Evolutionary conservation across 2,329 filamentous ascomycete genomes (phyloP), one percentile per base, ranked within the genome.

Genomic region (Pseudophaeomoniella oleicola): DNA sequence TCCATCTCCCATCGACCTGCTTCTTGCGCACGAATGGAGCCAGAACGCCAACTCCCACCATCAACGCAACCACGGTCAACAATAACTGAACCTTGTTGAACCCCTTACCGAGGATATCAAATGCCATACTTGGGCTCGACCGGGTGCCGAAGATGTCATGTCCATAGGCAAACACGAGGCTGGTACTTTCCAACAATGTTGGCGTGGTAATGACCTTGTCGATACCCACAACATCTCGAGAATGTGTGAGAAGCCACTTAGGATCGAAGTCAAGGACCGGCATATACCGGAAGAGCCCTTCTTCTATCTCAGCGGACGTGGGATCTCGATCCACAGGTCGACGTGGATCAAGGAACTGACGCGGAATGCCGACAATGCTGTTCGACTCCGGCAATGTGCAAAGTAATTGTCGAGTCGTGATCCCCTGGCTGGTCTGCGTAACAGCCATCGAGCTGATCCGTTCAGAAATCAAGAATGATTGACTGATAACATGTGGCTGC

Each of bases 21-120:
- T 47, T 50, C 39, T 41, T 46, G 16, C 81, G 66, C 68, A 94
- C 90, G 73, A 96, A 75, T 17, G 90, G 90, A 37, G 78, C 78
- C 51, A 96, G 64, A 38, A 83, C 72, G 44, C 78, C 57, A 12
- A 94, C 88, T 32, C 85, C 86, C 29, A 73, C 68, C 32, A 72
- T 73, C 46, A 96, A 66, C 13, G 84, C 88, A 30, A 81, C 66
- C 27, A 98, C 86, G 1, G 90, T 98, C 12, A 72, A 67, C 27
- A 94, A 57, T 52, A 98, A 72, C 47, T 86, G 81, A 38, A 86
- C 54, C 66, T 93, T 94, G 55, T 88, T 90, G 58, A 98, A 98
- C 2, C 84, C 83, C 59, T 86, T 90, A 43, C 86, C 90, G 12
- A 98, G 63, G 30, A 96, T 75, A 60, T 98, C 90, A 57, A 98